Evolutionary conservation across 805 yeast genomes (phyloP).

Genomic region (Pichia pseudocactophila): DNA sequence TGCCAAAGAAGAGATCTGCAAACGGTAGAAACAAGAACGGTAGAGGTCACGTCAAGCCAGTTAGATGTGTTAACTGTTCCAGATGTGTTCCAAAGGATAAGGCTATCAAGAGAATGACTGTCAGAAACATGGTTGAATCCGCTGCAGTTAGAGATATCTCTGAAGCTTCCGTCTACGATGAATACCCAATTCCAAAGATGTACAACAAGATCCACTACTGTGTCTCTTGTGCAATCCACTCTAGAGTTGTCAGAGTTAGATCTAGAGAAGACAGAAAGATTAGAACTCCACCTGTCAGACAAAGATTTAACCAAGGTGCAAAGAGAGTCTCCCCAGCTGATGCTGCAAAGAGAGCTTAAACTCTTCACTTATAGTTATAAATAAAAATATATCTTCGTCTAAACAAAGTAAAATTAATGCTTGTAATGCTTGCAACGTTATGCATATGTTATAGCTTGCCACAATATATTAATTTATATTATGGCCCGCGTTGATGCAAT

Average conservation of each 20-base stretch:
- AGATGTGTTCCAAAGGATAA: constrained; percentile 99
- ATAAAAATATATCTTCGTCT: background rate
- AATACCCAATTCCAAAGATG: constrained; percentile 98
- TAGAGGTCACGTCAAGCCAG: constrained; percentile 99
- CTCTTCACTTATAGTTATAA: constrained; percentile 14
- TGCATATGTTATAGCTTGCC: too few species aligned
- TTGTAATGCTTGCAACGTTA: too few species aligned
- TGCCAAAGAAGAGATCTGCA: constrained; percentile 99
- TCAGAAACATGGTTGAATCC: constrained; percentile 99
- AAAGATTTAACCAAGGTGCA: constrained; percentile 86
- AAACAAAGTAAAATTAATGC: background rate
- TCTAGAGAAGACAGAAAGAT: constrained; percentile 97
- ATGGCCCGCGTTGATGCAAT: too few species aligned
- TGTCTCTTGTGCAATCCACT: constrained; percentile 99
- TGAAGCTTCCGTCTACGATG: constrained; percentile 98
- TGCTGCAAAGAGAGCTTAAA: constrained; percentile 87
- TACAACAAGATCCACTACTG: constrained; percentile 99
- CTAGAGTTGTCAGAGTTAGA: constrained; percentile 99
- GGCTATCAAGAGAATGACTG: constrained; percentile 99
- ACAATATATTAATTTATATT: too few species aligned
- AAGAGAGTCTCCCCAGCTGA: constrained; percentile 95
- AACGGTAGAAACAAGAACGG: constrained; percentile 99
- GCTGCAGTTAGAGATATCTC: constrained; percentile 99
- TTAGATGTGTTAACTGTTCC: constrained; percentile 99
- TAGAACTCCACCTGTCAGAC: constrained; percentile 99